These are phyloP conservation scores for Tilletiopsis washingtonensis DNA, from an alignment of 1,284 basidiomycete genomes.

Conservation along the genomic window DNA sequence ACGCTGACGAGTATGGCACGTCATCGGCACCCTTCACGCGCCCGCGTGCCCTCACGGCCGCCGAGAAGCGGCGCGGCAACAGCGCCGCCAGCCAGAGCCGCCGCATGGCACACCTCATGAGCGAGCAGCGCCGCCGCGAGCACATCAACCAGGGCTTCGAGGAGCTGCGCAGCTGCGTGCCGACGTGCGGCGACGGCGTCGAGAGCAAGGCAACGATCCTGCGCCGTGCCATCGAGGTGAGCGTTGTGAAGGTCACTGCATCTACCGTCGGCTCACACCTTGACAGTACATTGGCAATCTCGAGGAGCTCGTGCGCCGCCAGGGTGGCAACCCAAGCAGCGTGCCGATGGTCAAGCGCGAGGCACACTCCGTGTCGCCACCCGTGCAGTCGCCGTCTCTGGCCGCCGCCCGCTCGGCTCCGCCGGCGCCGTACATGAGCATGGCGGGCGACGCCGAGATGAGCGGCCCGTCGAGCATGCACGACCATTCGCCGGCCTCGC, in stretches of 20 bases:
- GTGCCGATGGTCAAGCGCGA: too few species aligned
- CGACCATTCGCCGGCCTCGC: too few species aligned
- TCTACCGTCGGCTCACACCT: background rate
- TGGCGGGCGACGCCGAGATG: too few species aligned
- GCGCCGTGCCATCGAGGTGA: conserved; percentile 17
- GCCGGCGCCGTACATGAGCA: too few species aligned
- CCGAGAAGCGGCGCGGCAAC: background rate
- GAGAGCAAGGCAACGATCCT: conserved; percentile 30
- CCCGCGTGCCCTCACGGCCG: too few species aligned
- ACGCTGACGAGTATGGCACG: too few species aligned
- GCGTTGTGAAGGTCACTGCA: background rate
- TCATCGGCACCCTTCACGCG: too few species aligned
- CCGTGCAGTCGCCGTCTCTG: too few species aligned
- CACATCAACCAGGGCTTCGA: conserved; percentile 31
- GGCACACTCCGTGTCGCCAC: too few species aligned
- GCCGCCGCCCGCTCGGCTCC: too few species aligned
- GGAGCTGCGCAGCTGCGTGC: conserved; percentile 20
- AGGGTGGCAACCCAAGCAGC: too few species aligned
- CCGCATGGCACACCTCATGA: background rate
- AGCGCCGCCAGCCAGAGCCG: background rate
- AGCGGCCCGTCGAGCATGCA: too few species aligned
- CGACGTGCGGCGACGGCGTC: conserved; percentile 21
- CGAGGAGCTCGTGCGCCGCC: background rate
- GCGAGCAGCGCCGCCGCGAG: conserved; percentile 14
- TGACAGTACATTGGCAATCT: background rate